Evolutionary conservation across 352 stramenopile species (phyloP).

Genomic region (Phytopythium vexans): DNA sequence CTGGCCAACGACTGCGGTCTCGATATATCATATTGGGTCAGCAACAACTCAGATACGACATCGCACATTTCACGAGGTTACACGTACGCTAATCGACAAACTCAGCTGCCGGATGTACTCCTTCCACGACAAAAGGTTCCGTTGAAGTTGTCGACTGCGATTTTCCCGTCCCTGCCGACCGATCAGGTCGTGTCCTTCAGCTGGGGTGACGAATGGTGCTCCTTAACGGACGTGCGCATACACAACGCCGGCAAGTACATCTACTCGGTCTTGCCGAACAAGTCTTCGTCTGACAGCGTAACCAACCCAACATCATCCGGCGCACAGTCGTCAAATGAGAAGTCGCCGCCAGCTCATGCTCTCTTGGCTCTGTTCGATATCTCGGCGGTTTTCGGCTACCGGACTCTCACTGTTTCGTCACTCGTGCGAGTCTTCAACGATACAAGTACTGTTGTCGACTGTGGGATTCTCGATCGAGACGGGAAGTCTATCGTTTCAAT

Average conservation of each 20-base stretch:
- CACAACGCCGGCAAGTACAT: constrained; percentile 76
- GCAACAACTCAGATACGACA: constrained; percentile 2
- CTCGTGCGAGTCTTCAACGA: constrained; percentile 81
- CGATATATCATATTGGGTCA: constrained; percentile 43
- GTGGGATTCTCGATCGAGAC: constrained; percentile 51
- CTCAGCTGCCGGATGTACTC: constrained; percentile 40
- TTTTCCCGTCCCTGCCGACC: constrained; percentile 60
- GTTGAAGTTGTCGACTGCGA: constrained; percentile 64
- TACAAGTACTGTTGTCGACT: constrained; percentile 49
- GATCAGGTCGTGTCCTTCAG: constrained; percentile 78
- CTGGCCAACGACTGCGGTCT: constrained; percentile 67
- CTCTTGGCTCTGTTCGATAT: constrained; percentile 76
- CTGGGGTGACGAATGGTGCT: constrained; percentile 70
- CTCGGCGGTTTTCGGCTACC: constrained; percentile 58
- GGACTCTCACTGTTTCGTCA: constrained; percentile 79
- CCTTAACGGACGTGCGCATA: constrained; percentile 73
- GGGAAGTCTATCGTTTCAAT: constrained; percentile 56
- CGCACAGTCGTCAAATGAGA: background rate
- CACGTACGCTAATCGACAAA: constrained; percentile 48
- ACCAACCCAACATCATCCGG: constrained; percentile 6
- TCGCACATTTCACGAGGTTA: constrained; percentile 37
- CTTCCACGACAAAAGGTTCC: constrained; percentile 53
- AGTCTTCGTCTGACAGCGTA: constrained; percentile 8
- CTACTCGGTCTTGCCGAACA: constrained; percentile 54
- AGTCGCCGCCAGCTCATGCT: constrained; percentile 11